A percentile compares a stretch with the other conserved stretches of the same genome.
These are phyloP conservation scores for Talaromyces wortmannii DNA, from an alignment of 495 filamentous ascomycete genomes.

Conservation along the genomic window DNA sequence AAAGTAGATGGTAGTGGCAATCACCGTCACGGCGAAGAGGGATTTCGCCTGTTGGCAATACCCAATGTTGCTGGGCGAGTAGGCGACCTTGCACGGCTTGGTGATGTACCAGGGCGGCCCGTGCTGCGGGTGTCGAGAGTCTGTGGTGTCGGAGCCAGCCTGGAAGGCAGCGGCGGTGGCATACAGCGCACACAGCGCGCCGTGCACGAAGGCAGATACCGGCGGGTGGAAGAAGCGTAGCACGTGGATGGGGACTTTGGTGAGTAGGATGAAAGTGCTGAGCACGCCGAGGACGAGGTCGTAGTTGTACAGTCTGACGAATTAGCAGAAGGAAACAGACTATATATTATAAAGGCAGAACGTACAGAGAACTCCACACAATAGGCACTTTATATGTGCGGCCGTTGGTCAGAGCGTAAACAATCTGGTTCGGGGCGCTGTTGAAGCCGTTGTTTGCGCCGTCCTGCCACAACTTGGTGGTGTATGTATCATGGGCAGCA, in stretches of 20 bases:
- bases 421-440: conserved; percentile 62
- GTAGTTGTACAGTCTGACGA: conserved; percentile 62
- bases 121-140: conserved; percentile 59
- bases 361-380: conserved; percentile 80
- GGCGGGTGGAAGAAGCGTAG: conserved; percentile 69
- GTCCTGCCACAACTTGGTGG: conserved; percentile 74
- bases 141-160: conserved; percentile 71
- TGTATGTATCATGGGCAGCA: conserved; percentile 71
- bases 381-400: conserved; percentile 57
- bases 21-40: conserved; percentile 60
- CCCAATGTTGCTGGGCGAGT: conserved; percentile 41
- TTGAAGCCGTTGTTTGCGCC: conserved; percentile 77
- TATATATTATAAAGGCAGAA: conserved; percentile 14
- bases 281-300: conserved; percentile 80
- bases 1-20: conserved; percentile 55
- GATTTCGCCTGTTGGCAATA: conserved; percentile 75
- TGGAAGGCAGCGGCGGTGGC: conserved; percentile 63
- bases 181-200: conserved; percentile 55
- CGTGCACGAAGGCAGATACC: conserved; percentile 52
- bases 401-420: conserved; percentile 77
- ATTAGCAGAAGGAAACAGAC: background rate
- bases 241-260: conserved; percentile 56
- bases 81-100: conserved; percentile 64
- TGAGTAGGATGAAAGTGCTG: conserved; percentile 45
- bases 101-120: conserved; percentile 79